A percentile compares a stretch with the other conserved stretches of the same genome.
These are phyloP conservation scores for Tricholoma bakamatsutake DNA, from an alignment of 768 basidiomycete genomes.

Conservation along the genomic window DNA sequence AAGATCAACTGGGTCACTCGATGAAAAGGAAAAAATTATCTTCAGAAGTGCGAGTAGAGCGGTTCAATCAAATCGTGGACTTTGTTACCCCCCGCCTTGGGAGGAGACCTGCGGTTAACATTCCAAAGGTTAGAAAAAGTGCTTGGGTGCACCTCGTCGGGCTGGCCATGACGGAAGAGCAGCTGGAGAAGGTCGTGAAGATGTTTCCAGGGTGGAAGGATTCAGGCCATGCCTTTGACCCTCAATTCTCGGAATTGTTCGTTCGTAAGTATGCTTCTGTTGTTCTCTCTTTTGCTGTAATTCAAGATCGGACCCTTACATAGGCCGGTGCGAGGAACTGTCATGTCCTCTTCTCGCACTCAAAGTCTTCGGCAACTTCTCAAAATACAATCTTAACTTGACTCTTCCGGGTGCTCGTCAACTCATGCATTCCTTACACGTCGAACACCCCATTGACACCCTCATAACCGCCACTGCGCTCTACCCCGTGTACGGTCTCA, in stretches of 20 bases:
- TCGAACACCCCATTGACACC: slow-evolving; percentile 39
- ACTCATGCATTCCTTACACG: slow-evolving; percentile 52
- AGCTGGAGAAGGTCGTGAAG: slow-evolving; percentile 41
- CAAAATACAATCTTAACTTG: slow-evolving; percentile 53
- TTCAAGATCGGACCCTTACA: background rate
- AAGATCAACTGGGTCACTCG: background rate
- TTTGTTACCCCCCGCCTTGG: slow-evolving; percentile 37
- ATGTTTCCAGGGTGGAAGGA: slow-evolving; percentile 48
- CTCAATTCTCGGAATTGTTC: slow-evolving; percentile 40
- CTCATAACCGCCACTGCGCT: slow-evolving; percentile 47
- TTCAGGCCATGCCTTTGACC: slow-evolving; percentile 31
- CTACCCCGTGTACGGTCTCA: slow-evolving; percentile 47
- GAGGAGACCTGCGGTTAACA: slow-evolving; percentile 26
- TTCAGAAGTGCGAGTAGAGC: slow-evolving; percentile 22
- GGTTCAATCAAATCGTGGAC: slow-evolving; percentile 28
- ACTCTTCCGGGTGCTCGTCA: slow-evolving; percentile 46
- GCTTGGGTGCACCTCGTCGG: slow-evolving; percentile 48
- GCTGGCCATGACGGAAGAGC: slow-evolving; percentile 42
- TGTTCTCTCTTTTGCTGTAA: background rate
- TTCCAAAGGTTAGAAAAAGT: slow-evolving; percentile 34
- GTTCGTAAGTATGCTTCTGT: slow-evolving; percentile 38
- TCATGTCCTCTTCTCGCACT: slow-evolving; percentile 51
- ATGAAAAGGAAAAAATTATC: slow-evolving; percentile 20
- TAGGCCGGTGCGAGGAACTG: slow-evolving; percentile 61
- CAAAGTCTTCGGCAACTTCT: slow-evolving; percentile 53